Conservation (phyloP, 768 basidiomycete species). For the Amanita thiersii region DNA sequence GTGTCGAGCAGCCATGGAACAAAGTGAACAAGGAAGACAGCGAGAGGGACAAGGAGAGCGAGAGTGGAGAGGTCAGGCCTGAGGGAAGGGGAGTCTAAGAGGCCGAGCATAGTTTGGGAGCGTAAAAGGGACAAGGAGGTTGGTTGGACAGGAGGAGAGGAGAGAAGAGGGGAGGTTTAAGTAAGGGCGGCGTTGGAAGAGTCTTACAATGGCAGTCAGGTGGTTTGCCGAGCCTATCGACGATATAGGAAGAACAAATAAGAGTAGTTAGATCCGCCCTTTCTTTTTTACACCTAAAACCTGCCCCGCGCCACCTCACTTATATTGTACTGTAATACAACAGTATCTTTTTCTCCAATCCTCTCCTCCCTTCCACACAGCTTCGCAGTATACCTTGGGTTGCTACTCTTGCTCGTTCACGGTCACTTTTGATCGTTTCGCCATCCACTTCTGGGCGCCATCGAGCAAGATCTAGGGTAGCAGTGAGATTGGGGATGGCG, state of each 20-base stretch:
- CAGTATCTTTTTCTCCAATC: no score
- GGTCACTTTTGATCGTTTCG: no score
- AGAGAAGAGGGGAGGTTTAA: slow-evolving; percentile 3
- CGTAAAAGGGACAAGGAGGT: slow-evolving; percentile 3
- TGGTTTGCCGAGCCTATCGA: not conserved
- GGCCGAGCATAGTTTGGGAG: slow-evolving; percentile 17
- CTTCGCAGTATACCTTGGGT: no score
- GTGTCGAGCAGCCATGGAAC: slow-evolving; percentile 50
- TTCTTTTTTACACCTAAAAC: no score
- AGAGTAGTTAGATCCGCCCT: slow-evolving; percentile 5
- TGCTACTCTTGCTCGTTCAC: no score
- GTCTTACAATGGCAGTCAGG: slow-evolving; percentile 3
- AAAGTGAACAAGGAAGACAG: slow-evolving; percentile 28
- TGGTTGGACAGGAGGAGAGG: slow-evolving; percentile 4
- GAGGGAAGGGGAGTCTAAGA: slow-evolving; percentile 15
- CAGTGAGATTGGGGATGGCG: not conserved
- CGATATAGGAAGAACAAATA: not conserved
- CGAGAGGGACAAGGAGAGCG: slow-evolving; percentile 17
- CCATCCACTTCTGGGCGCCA: not conserved
- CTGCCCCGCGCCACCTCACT: no score
- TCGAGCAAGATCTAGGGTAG: not conserved
- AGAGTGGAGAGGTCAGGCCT: slow-evolving; percentile 18
- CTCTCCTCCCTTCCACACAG: no score
- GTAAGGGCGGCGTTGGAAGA: slow-evolving; percentile 1
- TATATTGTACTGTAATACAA: no score